These are phyloP conservation scores for Acanthamoeba culbertsoni DNA, from an alignment of 208 protist genomes.

Conservation along the genomic window DNA sequence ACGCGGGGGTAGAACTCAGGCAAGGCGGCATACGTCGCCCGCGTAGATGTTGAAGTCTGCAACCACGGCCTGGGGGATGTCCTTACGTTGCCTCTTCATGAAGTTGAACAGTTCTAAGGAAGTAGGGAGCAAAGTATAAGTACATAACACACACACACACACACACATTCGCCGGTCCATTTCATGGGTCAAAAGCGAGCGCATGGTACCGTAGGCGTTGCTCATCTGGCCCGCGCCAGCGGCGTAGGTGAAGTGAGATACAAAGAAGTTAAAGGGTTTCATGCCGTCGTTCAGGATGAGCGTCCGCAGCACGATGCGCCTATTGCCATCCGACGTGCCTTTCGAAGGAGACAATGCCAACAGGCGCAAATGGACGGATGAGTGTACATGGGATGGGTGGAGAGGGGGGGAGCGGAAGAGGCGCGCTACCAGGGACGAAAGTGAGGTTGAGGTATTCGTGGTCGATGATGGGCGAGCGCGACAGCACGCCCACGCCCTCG, in stretches of 20 bases:
- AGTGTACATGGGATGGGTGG: neutral
- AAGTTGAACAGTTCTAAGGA: conserved; percentile 40
- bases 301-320: neutral
- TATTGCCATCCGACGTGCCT: neutral
- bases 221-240: conserved; percentile 19
- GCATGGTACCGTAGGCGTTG: neutral
- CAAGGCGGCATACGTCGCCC: neutral
- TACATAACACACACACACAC: too few relatives aligned
- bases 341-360: neutral
- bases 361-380: neutral
- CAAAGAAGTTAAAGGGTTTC: conserved; percentile 22
- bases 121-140: too few relatives aligned
- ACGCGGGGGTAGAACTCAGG: neutral
- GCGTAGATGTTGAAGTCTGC: conserved; percentile 47
- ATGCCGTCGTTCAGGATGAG: neutral
- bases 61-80: neutral
- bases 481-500: conserved; percentile 14
- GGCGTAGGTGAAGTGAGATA: conserved; percentile 21
- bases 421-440: neutral
- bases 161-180: neutral
- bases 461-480: neutral
- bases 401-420: neutral
- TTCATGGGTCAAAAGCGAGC: too few relatives aligned
- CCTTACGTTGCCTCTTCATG: neutral
- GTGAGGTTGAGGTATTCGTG: conserved; percentile 42